Conservation (phyloP, 1,284 basidiomycete genomes). For the Crucibulum cyathiforme region DNA sequence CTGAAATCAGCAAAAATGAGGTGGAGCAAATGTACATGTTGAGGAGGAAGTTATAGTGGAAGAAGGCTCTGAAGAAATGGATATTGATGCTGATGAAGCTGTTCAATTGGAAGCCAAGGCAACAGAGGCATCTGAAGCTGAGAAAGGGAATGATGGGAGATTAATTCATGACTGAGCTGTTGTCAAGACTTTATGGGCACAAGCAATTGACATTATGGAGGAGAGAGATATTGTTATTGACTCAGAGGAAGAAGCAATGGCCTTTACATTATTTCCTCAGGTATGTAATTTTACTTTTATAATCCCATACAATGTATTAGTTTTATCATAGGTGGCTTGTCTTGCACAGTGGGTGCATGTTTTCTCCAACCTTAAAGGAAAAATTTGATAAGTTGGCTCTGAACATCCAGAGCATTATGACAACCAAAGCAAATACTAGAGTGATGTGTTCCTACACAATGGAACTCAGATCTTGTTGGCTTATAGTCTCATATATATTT, state of each 20-base stretch:
- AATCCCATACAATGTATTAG: neutral
- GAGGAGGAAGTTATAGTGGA: too few species aligned
- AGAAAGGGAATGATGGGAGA: too few species aligned
- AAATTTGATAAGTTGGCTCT: constrained; percentile 16
- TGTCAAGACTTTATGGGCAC: too few species aligned
- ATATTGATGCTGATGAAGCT: too few species aligned
- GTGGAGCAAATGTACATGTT: too few species aligned
- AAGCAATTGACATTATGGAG: neutral
- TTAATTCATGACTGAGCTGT: too few species aligned
- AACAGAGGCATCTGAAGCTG: too few species aligned
- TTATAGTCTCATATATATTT: neutral
- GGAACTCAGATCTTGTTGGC: constrained; percentile 10
- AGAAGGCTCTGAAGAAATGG: too few species aligned
- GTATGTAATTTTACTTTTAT: neutral
- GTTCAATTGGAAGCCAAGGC: too few species aligned
- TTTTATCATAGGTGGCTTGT: constrained; percentile 12
- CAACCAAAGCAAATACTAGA: constrained; percentile 4
- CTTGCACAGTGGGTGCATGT: constrained; percentile 18
- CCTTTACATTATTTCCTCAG: neutral
- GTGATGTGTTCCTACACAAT: constrained; percentile 11
- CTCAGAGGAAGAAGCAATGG: neutral
- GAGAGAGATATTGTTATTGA: neutral
- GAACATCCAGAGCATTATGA: constrained; percentile 1
- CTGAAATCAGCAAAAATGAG: too few species aligned
- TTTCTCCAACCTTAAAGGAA: constrained; percentile 12